Percentiles rank a stretch among this genome's conserved stretches.
Conservation (phyloP, 441 rosid species). For the Gossypium gossypioides region DNA sequence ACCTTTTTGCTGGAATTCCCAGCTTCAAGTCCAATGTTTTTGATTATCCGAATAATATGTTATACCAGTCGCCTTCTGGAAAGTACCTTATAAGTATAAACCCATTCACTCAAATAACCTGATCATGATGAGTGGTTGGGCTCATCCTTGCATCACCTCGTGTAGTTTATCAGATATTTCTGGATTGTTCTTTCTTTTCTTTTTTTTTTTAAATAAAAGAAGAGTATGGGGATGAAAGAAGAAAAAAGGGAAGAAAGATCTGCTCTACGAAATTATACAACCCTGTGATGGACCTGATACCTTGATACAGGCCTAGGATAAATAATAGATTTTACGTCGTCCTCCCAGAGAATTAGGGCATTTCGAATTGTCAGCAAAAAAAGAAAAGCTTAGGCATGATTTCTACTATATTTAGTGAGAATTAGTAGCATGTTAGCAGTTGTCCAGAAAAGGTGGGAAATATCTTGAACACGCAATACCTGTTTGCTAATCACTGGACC, state of each 20-base stretch:
- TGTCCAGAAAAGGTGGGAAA: background rate
- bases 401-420: background rate
- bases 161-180: background rate
- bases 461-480: conserved; percentile 24
- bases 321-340: background rate
- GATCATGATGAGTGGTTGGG: background rate
- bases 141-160: background rate
- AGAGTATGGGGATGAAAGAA: background rate
- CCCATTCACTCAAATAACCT: background rate
- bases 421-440: background rate
- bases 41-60: background rate
- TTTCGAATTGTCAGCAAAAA: background rate
- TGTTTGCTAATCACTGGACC: conserved; percentile 62
- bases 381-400: background rate
- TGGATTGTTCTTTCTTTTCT: background rate
- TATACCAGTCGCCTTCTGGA: background rate
- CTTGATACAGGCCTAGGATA: background rate
- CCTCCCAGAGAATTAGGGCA: background rate
- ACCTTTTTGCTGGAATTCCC: background rate
- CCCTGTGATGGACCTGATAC: background rate
- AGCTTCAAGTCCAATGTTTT: background rate
- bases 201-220: background rate
- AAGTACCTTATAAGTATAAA: background rate
- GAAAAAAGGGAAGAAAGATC: background rate
- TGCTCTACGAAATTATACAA: background rate